Evolutionary conservation across 768 basidiomycete species (phyloP).

Genomic region (Coprinopsis strossmayeri): DNA sequence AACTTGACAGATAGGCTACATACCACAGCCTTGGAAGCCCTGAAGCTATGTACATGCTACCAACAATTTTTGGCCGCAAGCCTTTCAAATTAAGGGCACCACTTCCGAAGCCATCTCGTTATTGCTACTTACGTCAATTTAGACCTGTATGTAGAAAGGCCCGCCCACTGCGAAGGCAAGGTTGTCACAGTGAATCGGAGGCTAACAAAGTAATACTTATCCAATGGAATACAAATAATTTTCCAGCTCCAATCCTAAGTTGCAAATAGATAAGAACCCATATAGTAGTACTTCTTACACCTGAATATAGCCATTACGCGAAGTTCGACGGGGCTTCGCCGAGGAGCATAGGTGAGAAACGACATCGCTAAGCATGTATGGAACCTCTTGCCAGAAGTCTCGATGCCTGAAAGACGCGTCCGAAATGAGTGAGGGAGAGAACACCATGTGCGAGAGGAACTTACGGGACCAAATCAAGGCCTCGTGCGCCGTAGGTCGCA

Average conservation of each 20-base stretch:
- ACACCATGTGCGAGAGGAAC: constrained; percentile 21
- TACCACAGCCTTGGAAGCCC: too few relatives aligned
- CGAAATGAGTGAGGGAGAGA: constrained; percentile 6
- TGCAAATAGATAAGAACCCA: not conserved
- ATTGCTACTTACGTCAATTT: too few relatives aligned
- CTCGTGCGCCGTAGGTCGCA: constrained; percentile 78
- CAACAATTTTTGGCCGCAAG: too few relatives aligned
- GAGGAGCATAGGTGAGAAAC: constrained; percentile 70
- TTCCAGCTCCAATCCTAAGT: not conserved
- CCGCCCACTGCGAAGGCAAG: too few relatives aligned
- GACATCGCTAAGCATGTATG: constrained; percentile 78
- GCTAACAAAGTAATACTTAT: too few relatives aligned
- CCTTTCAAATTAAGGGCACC: too few relatives aligned
- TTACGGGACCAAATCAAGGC: constrained; percentile 79
- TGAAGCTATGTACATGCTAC: too few relatives aligned
- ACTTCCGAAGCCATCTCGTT: too few relatives aligned
- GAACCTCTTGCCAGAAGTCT: constrained; percentile 87
- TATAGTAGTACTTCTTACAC: constrained; percentile 36
- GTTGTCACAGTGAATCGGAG: too few relatives aligned
- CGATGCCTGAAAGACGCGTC: constrained; percentile 52
- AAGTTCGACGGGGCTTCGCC: constrained; percentile 57
- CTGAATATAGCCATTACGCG: constrained; percentile 69
- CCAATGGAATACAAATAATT: not conserved
- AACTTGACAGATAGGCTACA: too few relatives aligned
- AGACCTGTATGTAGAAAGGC: too few relatives aligned